Evolutionary conservation across 306 rosid genomes (phyloP), one percentile per base, ranked within the genome.

Genomic region (Luffa acutangula): DNA sequence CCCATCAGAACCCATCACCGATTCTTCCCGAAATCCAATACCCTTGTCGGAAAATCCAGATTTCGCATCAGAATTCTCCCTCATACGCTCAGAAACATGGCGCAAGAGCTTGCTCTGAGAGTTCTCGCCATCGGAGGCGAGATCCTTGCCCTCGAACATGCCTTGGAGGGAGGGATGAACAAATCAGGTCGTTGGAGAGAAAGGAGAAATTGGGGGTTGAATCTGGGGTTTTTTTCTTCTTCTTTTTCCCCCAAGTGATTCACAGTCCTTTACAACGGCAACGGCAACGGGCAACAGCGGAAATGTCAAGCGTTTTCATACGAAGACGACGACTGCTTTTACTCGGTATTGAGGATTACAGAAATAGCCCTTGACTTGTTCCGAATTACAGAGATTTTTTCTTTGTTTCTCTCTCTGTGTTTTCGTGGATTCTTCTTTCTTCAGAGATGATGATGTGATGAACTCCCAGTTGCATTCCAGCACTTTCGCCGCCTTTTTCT

Each of bases 41-140:
- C 87, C 90, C 51, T 89, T 84, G 4, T 84, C 86, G 21, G 77
- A 18, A 20, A 84, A 81, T 59, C 72, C 85, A 74, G 72, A 43
- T 83, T 89, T 90, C 11, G 76, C 78, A 57, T 85, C 90, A 18
- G 85, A 85, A 77, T 79, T 79, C 5, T 79, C 83, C 65, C 74
- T 89, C 14, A 3, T 57, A 3, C 81, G 84, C 81, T 85, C 87
- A 58, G 94, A 87, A 76, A 85, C 72, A 74, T 56, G 89, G 51
- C 88, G 88, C 9, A 92, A 84, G 3, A 89, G 75, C 90, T 91
- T 96, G 91, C 86, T 89, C 83, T 87, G 89, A 9, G 97, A 96
- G 80, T 84, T 89, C 85, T 96, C 99, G 67, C 85, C 98, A n/a
- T 80, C 92, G 34, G 78, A 75, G 67, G 86, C 93, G 75, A 84